phyloP scores from a whole-genome alignment of 2,329 filamentous ascomycete species.

The Colletotrichum lindemuthianum region DNA sequence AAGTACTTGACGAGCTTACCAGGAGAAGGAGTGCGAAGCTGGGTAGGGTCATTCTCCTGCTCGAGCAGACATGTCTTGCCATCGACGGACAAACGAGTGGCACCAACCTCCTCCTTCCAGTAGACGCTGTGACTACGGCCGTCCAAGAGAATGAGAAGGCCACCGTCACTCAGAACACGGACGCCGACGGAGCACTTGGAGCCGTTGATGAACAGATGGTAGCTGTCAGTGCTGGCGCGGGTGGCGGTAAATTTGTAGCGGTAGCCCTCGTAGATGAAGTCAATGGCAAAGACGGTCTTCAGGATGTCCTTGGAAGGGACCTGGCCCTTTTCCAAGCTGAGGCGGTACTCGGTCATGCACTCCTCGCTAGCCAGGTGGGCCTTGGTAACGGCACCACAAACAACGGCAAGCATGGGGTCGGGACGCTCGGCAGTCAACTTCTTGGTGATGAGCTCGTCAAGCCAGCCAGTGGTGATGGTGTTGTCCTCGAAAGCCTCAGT shows the following conservation, averaged over 20 bases:
- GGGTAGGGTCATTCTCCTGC: conserved; percentile 98
- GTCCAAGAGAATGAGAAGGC: conserved; percentile 87
- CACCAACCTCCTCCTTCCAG: conserved; percentile 99
- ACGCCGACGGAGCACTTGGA: conserved; percentile 96
- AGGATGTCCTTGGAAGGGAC: conserved; percentile 96
- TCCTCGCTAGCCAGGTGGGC: conserved; percentile 93
- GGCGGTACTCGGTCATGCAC: conserved; percentile 87
- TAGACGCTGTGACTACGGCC: conserved; percentile 98
- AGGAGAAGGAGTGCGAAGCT: conserved; percentile 92
- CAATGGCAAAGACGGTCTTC: conserved; percentile 96
- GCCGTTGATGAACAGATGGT: conserved; percentile 98
- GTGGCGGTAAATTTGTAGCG: conserved; percentile 99
- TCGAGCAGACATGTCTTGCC: conserved; percentile 98
- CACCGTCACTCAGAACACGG: conserved; percentile 91
- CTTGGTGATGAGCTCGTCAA: conserved; percentile 98
- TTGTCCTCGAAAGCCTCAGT: conserved; percentile 99
- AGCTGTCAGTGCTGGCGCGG: conserved; percentile 89
- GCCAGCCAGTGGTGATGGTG: conserved; percentile 98
- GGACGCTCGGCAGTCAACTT: conserved; percentile 96
- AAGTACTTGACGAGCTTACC: conserved; percentile 99
- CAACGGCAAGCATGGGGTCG: conserved; percentile 91
- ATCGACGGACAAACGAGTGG: conserved; percentile 94
- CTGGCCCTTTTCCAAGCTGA: conserved; percentile 94
- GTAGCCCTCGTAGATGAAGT: conserved; percentile 97
- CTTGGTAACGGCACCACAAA: conserved; percentile 94